Percentiles rank a stretch among this genome's conserved stretches.
phyloP scores from a whole-genome alignment of 495 filamentous ascomycete genomes.

The Choiromyces venosus region DNA sequence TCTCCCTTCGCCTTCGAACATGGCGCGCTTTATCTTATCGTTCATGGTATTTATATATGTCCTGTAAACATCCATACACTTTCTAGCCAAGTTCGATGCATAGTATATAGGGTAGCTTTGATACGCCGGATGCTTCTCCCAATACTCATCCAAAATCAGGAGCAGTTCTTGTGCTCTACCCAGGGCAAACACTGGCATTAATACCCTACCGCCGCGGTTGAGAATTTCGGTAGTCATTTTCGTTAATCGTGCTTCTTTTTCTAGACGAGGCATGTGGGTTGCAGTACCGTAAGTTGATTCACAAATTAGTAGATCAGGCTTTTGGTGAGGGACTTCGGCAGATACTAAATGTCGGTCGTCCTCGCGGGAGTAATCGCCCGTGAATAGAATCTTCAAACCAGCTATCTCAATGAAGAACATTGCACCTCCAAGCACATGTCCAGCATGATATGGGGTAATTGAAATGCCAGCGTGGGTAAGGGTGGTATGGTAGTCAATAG shows the following conservation, averaged over 20 bases:
- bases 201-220: slow-evolving; percentile 80
- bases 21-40: slow-evolving; percentile 89
- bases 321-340: slow-evolving; percentile 75
- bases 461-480: slow-evolving; percentile 93
- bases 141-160: slow-evolving; percentile 94
- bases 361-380: slow-evolving; percentile 92
- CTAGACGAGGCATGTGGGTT: slow-evolving; percentile 76
- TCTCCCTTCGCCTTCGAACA: slow-evolving; percentile 72
- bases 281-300: slow-evolving; percentile 95
- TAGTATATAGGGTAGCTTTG: slow-evolving; percentile 95
- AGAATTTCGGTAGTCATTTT: slow-evolving; percentile 85
- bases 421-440: slow-evolving; percentile 94
- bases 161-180: slow-evolving; percentile 90
- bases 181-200: slow-evolving; percentile 94
- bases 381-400: slow-evolving; percentile 92
- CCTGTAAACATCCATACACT: slow-evolving; percentile 98
- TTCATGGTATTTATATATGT: slow-evolving; percentile 98
- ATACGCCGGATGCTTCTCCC: slow-evolving; percentile 75
- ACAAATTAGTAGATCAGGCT: slow-evolving; percentile 92
- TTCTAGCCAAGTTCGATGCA: slow-evolving; percentile 83
- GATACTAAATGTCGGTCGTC: slow-evolving; percentile 91
- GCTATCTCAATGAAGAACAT: slow-evolving; percentile 98
- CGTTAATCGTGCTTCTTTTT: slow-evolving; percentile 89
- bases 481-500: slow-evolving; percentile 96
- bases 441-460: slow-evolving; percentile 92